A percentile compares a stretch with the other conserved stretches of the same genome.
Conservation (phyloP, 495 filamentous ascomycete species). For the Monascus purpureus region DNA sequence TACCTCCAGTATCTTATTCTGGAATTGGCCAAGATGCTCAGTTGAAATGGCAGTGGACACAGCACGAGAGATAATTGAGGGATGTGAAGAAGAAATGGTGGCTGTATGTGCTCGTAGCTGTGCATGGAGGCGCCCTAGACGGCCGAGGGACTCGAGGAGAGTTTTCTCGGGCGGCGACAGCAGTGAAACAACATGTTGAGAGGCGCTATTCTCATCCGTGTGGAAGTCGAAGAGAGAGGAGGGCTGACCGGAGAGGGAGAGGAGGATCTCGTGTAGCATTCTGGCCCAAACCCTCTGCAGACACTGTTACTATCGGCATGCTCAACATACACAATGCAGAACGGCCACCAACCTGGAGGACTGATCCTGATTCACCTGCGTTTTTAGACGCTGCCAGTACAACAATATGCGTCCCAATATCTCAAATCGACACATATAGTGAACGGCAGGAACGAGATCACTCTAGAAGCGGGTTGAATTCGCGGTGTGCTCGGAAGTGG, state of each 20-base stretch:
- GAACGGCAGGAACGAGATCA: background rate
- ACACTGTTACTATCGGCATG: no score
- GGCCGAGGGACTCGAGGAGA: constrained; percentile 61
- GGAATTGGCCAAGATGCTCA: constrained; percentile 62
- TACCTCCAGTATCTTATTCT: constrained; percentile 68
- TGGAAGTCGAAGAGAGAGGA: constrained; percentile 61
- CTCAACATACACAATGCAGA: no score
- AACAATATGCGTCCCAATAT: constrained; percentile 32
- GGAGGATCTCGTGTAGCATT: constrained; percentile 96
- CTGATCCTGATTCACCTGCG: constrained; percentile 5
- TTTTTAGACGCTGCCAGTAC: constrained; percentile 25
- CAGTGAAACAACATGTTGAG: constrained; percentile 31
- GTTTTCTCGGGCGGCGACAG: constrained; percentile 69
- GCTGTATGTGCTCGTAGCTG: constrained; percentile 47
- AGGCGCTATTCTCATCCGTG: constrained; percentile 19
- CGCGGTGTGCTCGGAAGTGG: no score
- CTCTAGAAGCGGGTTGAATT: no score
- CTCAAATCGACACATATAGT: constrained; percentile 38
- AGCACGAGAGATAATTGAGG: constrained; percentile 70
- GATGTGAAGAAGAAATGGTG: constrained; percentile 52
- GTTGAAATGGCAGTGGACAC: constrained; percentile 70
- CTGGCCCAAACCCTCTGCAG: constrained; percentile 20
- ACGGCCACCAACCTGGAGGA: constrained; percentile 10
- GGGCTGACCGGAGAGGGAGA: constrained; percentile 85
- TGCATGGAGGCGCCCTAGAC: constrained; percentile 62